Evolutionary conservation across 768 basidiomycete genomes (phyloP).

Genomic region (Amanita pseudoporphyria): DNA sequence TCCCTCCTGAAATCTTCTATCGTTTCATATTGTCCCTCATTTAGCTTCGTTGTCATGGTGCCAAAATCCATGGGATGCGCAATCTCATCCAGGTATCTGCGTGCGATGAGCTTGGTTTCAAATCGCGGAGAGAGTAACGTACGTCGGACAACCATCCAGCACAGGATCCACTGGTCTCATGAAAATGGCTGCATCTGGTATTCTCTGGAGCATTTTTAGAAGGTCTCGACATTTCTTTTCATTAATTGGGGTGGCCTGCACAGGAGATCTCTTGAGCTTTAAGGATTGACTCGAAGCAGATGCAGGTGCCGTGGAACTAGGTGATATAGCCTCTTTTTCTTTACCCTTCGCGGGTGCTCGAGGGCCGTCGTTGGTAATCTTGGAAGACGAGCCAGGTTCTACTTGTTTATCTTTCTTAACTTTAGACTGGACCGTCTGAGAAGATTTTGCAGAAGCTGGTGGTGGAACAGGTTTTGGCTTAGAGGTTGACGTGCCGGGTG

Average conservation of each 20-base stretch:
- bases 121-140: conserved; percentile 21
- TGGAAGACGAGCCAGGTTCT: conserved; percentile 15
- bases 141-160: conserved; percentile 86
- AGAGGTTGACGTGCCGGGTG: conserved; percentile 23
- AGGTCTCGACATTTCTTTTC: conserved; percentile 78
- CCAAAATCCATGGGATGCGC: conserved; percentile 88
- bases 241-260: conserved; percentile 48
- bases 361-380: conserved; percentile 20
- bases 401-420: conserved; percentile 36
- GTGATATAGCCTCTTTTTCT: conserved; percentile 42
- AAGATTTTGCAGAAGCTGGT: conserved; percentile 16
- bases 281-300: conserved; percentile 2
- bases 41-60: conserved; percentile 66
- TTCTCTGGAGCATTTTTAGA: conserved; percentile 45
- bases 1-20: conserved; percentile 82
- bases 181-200: conserved; percentile 70
- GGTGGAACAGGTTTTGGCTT: conserved; percentile 19
- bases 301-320: background rate
- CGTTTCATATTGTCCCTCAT: conserved; percentile 54
- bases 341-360: conserved; percentile 60
- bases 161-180: conserved; percentile 75
- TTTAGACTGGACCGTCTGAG: conserved; percentile 20
- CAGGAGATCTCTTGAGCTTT: conserved; percentile 30
- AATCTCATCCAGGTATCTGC: conserved; percentile 89
- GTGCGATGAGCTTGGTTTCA: conserved; percentile 8